phyloP scores from a whole-genome alignment of 2,329 filamentous ascomycete genomes.

The Exserohilum rostratum region DNA sequence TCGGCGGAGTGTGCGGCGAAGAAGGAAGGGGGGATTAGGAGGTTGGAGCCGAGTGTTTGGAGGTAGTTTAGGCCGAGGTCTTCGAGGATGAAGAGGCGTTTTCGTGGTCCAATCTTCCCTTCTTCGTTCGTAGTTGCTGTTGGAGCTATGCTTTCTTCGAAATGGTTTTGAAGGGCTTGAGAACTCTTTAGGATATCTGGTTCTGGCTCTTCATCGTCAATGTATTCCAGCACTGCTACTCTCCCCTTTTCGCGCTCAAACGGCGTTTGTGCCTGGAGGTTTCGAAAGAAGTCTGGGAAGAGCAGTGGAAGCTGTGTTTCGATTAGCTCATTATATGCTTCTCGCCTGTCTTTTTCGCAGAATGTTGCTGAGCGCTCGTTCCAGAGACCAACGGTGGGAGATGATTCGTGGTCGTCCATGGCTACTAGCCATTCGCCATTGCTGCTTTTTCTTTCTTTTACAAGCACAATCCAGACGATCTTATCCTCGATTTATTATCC shows the following conservation, averaged over 20 bases:
- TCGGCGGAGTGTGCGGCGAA: slow-evolving; percentile 20
- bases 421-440: too few relatives aligned
- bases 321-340: slow-evolving; percentile 1
- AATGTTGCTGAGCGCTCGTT: slow-evolving; percentile 3
- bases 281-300: slow-evolving; percentile 5
- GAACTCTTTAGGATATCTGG: neutral
- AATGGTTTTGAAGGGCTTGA: neutral
- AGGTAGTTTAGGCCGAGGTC: neutral
- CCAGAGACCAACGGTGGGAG: neutral
- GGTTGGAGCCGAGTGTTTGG: slow-evolving; percentile 2
- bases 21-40: slow-evolving; percentile 14
- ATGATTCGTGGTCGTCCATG: neutral
- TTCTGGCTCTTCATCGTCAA: neutral
- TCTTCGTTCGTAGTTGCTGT: too few relatives aligned
- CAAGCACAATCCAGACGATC: too few relatives aligned
- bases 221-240: slow-evolving; percentile 4
- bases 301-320: neutral
- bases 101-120: neutral
- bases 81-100: neutral
- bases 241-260: slow-evolving; percentile 5
- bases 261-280: neutral
- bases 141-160: neutral
- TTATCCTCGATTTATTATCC: too few relatives aligned
- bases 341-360: slow-evolving; percentile 5
- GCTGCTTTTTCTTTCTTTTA: too few relatives aligned